Percentiles rank a stretch among this genome's conserved stretches.
These are phyloP conservation scores for Fraxinus albicans DNA, from an alignment of 305 asterid genomes.

Conservation along the genomic window DNA sequence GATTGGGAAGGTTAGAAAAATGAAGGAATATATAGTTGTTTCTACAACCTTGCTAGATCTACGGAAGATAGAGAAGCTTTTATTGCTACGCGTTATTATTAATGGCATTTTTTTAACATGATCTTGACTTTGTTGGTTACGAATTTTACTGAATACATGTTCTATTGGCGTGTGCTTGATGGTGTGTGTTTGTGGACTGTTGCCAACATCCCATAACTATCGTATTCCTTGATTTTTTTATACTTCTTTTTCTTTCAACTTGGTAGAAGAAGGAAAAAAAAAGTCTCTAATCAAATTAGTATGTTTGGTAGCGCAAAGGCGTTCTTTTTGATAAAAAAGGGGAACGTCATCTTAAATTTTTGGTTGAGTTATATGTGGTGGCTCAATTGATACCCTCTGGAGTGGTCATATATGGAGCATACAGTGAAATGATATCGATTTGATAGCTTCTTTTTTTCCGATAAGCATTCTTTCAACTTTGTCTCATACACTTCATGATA, in stretches of 20 bases:
- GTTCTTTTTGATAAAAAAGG: background rate
- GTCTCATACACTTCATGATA: background rate
- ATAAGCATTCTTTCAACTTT: background rate
- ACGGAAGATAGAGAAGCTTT: background rate
- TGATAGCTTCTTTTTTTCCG: background rate
- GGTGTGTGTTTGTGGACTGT: background rate
- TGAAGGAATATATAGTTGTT: background rate
- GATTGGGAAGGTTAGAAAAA: background rate
- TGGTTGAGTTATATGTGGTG: background rate
- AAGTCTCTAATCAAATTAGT: background rate
- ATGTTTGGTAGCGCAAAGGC: background rate
- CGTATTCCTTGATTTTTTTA: background rate
- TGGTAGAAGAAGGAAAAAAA: background rate
- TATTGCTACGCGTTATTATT: background rate
- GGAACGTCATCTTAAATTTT: background rate
- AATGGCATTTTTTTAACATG: background rate
- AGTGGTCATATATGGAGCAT: background rate
- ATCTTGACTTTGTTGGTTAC: background rate
- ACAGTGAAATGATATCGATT: background rate
- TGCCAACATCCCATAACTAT: background rate
- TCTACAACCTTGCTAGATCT: background rate
- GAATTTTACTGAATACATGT: background rate
- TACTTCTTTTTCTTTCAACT: background rate
- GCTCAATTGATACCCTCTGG: background rate
- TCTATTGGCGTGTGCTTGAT: background rate